A percentile compares a stretch with the other conserved stretches of the same genome.
These are phyloP conservation scores for Aspergillus asperescens DNA, from an alignment of 495 filamentous ascomycete genomes.

Conservation along the genomic window DNA sequence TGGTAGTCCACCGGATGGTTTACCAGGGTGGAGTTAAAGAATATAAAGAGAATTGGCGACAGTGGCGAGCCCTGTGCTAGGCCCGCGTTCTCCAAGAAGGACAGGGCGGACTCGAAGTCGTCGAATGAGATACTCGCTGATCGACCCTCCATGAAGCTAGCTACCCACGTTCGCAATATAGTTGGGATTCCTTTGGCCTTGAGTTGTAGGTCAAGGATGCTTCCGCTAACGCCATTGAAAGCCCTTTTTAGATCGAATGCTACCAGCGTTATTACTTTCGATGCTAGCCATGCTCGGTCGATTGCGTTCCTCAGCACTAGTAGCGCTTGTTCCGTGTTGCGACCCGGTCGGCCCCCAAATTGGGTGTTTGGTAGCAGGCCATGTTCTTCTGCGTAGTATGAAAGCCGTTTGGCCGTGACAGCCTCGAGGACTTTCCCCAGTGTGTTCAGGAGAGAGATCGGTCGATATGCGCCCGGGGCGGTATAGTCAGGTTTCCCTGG, in stretches of 20 bases:
- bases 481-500: conserved; percentile 24
- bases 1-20: conserved; percentile 19
- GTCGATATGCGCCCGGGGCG: conserved; percentile 17
- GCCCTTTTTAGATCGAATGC: conserved; percentile 28
- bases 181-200: conserved; percentile 19
- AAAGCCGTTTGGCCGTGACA: conserved; percentile 21
- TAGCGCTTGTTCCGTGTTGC: conserved; percentile 23
- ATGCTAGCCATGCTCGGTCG: conserved; percentile 22
- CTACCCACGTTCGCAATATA: conserved; percentile 18
- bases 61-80: conserved; percentile 27
- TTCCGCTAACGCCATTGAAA: conserved; percentile 27
- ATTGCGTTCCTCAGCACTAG: conserved; percentile 22
- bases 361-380: conserved; percentile 22
- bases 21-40: conserved; percentile 27
- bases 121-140: conserved; percentile 23
- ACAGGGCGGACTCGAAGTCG: conserved; percentile 15
- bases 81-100: conserved; percentile 19
- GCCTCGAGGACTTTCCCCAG: conserved; percentile 25
- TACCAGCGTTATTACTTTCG: conserved; percentile 19
- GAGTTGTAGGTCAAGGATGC: conserved; percentile 19
- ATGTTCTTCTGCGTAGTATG: conserved; percentile 19
- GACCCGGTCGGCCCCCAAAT: conserved; percentile 22
- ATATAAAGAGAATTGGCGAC: conserved; percentile 24
- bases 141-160: conserved; percentile 23
- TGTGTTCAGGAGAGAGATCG: conserved; percentile 27